These are phyloP conservation scores for Linum tenue DNA, from an alignment of 345 rosid genomes.

Conservation along the genomic window DNA sequence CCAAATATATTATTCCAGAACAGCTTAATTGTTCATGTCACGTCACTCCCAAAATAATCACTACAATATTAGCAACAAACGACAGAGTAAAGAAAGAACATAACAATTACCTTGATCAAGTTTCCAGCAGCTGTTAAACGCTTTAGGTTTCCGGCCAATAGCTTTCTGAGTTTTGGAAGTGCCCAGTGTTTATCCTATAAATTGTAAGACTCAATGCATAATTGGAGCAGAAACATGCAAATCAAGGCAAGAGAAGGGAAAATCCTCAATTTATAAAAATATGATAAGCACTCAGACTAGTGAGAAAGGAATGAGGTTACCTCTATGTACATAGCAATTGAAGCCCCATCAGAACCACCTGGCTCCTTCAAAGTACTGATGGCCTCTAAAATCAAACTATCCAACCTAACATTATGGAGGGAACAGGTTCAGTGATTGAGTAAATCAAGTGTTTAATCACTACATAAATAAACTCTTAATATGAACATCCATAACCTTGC, in stretches of 20 bases:
- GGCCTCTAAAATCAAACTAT: slow-evolving; percentile 67
- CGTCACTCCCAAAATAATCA: no score
- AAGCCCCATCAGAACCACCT: slow-evolving; percentile 71
- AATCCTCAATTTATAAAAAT: neutral
- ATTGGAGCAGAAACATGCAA: neutral
- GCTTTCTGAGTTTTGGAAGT: slow-evolving; percentile 63
- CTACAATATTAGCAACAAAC: neutral
- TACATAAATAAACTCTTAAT: neutral
- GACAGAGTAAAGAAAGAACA: neutral
- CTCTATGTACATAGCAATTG: slow-evolving; percentile 73
- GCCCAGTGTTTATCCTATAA: slow-evolving; percentile 68
- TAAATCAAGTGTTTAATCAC: neutral
- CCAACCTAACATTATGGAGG: slow-evolving; percentile 48
- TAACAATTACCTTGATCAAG: slow-evolving; percentile 59
- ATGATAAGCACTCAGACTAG: neutral
- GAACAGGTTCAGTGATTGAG: neutral
- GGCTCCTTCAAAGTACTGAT: slow-evolving; percentile 70
- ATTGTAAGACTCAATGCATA: slow-evolving; percentile 12
- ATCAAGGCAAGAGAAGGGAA: neutral
- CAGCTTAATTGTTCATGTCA: no score
- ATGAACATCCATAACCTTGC: neutral
- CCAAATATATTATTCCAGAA: neutral
- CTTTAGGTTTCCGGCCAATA: slow-evolving; percentile 66
- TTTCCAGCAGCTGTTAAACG: slow-evolving; percentile 62
- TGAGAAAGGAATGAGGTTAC: slow-evolving; percentile 25